Conservation (phyloP, 306 rosid species). For the Lithocarpus polystachyus region DNA sequence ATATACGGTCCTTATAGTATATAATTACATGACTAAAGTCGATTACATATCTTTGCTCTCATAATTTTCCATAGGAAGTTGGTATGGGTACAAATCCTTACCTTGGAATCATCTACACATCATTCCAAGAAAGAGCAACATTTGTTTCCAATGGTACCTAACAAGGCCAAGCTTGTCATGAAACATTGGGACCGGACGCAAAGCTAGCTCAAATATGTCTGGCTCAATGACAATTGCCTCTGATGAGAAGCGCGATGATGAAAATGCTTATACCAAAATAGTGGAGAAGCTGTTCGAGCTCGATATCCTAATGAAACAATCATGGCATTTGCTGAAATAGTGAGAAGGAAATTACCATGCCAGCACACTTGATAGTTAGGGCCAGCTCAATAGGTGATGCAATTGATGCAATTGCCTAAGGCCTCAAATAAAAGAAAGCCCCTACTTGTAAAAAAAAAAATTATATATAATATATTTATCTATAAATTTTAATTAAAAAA, state of each 20-base stretch:
- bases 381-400: too few species aligned
- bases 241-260: conserved; percentile 86
- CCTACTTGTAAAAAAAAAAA: too few species aligned
- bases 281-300: conserved; percentile 74
- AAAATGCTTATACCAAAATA: conserved; percentile 80
- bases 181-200: conserved; percentile 49
- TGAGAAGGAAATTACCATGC: conserved; percentile 84
- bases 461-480: too few species aligned
- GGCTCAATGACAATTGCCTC: conserved; percentile 60
- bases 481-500: too few species aligned
- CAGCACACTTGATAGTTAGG: conserved; percentile 85
- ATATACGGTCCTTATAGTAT: too few species aligned
- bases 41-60: too few species aligned
- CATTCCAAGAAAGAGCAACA: conserved; percentile 90
- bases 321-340: conserved; percentile 65
- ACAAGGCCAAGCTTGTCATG: conserved; percentile 80
- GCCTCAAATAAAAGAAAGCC: too few species aligned
- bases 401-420: too few species aligned
- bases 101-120: conserved; percentile 79
- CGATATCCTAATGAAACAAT: conserved; percentile 72
- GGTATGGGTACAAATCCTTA: conserved; percentile 69
- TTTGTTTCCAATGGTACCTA: conserved; percentile 69
- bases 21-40: too few species aligned
- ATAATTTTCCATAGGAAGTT: too few species aligned
- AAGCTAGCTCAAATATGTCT: not conserved